Percentiles rank a stretch among this genome's conserved stretches.
Conservation (phyloP, 2,329 filamentous ascomycete species). For the Ophiostoma sp. region DNA sequence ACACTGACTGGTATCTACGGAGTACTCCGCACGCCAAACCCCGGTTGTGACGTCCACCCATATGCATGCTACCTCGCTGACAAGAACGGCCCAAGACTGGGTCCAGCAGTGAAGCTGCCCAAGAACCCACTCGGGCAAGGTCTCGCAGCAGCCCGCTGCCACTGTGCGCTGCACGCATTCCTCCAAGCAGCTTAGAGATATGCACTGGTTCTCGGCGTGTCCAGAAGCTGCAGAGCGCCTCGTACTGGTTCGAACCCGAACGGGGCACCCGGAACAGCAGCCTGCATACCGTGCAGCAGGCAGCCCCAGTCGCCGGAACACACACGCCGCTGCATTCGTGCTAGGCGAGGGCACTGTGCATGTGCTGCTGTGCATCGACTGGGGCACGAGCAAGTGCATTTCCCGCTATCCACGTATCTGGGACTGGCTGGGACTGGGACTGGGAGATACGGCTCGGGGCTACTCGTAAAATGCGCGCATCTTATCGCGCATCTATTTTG, state of each 20-base stretch:
- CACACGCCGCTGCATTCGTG: not conserved
- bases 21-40: too few species aligned
- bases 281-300: not conserved
- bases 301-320: not conserved
- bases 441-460: not conserved
- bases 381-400: not conserved
- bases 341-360: not conserved
- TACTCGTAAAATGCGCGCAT: not conserved
- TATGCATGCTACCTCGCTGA: not conserved
- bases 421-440: not conserved
- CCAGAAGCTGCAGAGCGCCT: too few species aligned
- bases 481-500: too few species aligned
- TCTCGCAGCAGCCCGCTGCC: not conserved
- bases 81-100: not conserved
- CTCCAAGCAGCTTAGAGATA: too few species aligned
- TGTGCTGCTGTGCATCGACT: not conserved
- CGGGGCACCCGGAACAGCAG: not conserved
- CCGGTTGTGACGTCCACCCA: too few species aligned
- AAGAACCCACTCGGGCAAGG: too few species aligned
- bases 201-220: too few species aligned
- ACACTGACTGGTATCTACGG: too few species aligned
- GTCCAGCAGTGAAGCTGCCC: too few species aligned
- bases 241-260: not conserved
- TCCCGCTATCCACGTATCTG: not conserved
- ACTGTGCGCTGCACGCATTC: not conserved